Conservation (phyloP, 345 rosid species). For the Acer campestre region DNA sequence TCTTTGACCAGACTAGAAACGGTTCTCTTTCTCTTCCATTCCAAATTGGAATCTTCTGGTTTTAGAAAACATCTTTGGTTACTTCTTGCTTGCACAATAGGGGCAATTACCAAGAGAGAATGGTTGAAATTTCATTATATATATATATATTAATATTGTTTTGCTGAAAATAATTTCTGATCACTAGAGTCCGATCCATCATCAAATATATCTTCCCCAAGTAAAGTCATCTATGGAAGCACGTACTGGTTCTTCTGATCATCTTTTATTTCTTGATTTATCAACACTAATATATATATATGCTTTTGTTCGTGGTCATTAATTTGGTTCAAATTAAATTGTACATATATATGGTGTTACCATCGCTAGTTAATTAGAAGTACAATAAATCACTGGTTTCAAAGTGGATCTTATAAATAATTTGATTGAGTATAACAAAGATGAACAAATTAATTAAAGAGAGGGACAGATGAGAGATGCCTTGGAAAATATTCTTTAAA, state of each 20-base stretch:
- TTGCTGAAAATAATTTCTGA: slow-evolving; percentile 22
- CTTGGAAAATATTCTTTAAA: slow-evolving; percentile 9
- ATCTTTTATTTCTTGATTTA: slow-evolving; percentile 9
- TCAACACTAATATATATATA: not conserved
- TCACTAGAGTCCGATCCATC: slow-evolving; percentile 5
- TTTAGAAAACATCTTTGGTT: slow-evolving; percentile 23
- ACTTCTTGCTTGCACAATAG: slow-evolving; percentile 34
- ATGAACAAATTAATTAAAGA: not conserved
- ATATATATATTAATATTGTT: not conserved
- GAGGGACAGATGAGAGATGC: slow-evolving; percentile 2
- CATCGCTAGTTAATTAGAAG: not conserved
- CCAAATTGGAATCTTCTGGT: slow-evolving; percentile 28
- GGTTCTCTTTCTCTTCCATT: slow-evolving; percentile 6
- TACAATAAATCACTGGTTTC: not conserved
- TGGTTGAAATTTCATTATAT: slow-evolving; percentile 22
- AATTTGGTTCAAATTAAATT: too few species aligned
- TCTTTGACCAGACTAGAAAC: slow-evolving; percentile 23
- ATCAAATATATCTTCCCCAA: slow-evolving; percentile 24
- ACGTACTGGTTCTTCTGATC: not conserved
- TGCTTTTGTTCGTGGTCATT: too few species aligned
- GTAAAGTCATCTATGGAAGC: slow-evolving; percentile 1
- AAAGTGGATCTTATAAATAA: slow-evolving; percentile 1
- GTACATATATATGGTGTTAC: too few species aligned
- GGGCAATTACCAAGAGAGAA: slow-evolving; percentile 37
- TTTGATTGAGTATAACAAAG: not conserved